Percentiles rank a stretch among this genome's conserved stretches.
phyloP scores from a whole-genome alignment of 1,139 yeast species.

The Kodamaea sp. region DNA sequence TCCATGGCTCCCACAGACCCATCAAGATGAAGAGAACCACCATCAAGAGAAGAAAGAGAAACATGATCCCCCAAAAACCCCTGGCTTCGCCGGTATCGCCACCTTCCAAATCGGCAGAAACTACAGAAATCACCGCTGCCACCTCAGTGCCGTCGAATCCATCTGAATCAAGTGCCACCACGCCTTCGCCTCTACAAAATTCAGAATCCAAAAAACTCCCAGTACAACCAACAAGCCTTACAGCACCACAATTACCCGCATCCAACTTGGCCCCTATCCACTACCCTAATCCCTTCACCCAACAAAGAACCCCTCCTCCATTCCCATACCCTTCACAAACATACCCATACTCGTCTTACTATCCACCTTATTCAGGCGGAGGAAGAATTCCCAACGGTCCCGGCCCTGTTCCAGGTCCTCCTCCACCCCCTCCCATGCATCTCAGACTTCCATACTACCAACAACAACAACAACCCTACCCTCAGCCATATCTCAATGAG shows the following conservation, averaged over 20 bases:
- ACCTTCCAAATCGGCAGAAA: slow-evolving; percentile 1
- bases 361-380: slow-evolving; percentile 39
- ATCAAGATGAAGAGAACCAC: slow-evolving; percentile 70
- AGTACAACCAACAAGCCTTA: background rate
- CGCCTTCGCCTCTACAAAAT: slow-evolving; percentile 1
- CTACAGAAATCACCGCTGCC: background rate
- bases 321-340: slow-evolving; percentile 7
- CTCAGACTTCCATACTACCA: slow-evolving; percentile 3
- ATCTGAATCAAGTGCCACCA: slow-evolving; percentile 1
- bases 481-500: background rate
- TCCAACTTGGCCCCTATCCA: slow-evolving; percentile 6
- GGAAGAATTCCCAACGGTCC: slow-evolving; percentile 50
- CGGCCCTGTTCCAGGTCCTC: slow-evolving; percentile 49
- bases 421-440: slow-evolving; percentile 24
- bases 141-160: slow-evolving; percentile 1
- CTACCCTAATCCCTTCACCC: slow-evolving; percentile 3
- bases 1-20: slow-evolving; percentile 81
- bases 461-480: slow-evolving; percentile 5
- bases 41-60: slow-evolving; percentile 72
- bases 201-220: slow-evolving; percentile 1
- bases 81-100: slow-evolving; percentile 2
- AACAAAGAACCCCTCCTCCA: slow-evolving; percentile 6
- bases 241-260: background rate
- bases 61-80: slow-evolving; percentile 15
- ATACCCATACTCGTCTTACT: slow-evolving; percentile 20